Conservation (phyloP, 1,284 basidiomycete species). For the Ganoderma lucidum region DNA sequence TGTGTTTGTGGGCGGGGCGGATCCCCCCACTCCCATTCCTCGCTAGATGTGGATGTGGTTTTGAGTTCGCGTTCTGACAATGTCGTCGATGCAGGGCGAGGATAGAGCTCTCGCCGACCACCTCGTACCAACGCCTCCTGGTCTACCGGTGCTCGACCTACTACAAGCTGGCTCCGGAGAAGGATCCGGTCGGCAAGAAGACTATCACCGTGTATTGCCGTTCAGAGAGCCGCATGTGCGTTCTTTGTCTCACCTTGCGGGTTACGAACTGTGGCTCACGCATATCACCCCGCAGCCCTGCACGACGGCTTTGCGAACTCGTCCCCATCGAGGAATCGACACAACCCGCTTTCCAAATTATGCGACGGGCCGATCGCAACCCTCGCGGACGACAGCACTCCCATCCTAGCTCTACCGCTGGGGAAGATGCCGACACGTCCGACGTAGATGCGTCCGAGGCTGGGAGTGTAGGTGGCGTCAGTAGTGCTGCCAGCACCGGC, state of each 20-base stretch:
- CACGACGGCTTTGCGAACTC: slow-evolving; percentile 74
- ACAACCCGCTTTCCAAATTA: slow-evolving; percentile 84
- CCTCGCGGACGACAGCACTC: slow-evolving; percentile 50
- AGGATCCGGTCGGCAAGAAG: slow-evolving; percentile 70
- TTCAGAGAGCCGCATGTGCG: slow-evolving; percentile 77
- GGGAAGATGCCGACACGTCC: slow-evolving; percentile 77
- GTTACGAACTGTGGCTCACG: slow-evolving; percentile 10
- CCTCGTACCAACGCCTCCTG: slow-evolving; percentile 82
- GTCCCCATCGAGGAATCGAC: slow-evolving; percentile 75
- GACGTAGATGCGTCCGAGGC: slow-evolving; percentile 81
- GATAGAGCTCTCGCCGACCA: slow-evolving; percentile 69
- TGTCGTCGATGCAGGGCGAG: slow-evolving; percentile 53
- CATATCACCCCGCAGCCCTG: slow-evolving; percentile 56
- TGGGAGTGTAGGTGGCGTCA: slow-evolving; percentile 75
- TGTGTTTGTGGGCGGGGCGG: slow-evolving; percentile 7
- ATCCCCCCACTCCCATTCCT: background rate
- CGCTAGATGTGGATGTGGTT: background rate
- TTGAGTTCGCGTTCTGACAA: slow-evolving; percentile 21
- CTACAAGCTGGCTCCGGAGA: slow-evolving; percentile 74
- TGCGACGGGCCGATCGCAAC: slow-evolving; percentile 72
- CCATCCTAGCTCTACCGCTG: slow-evolving; percentile 69
- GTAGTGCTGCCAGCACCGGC: slow-evolving; percentile 63
- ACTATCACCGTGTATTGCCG: slow-evolving; percentile 63
- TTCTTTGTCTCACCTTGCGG: slow-evolving; percentile 26
- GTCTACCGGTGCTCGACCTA: slow-evolving; percentile 84